Percentiles rank a stretch among this genome's conserved stretches.
Evolutionary conservation across 208 protist species (phyloP).

Genomic region (Acanthamoeba culbertsoni): DNA sequence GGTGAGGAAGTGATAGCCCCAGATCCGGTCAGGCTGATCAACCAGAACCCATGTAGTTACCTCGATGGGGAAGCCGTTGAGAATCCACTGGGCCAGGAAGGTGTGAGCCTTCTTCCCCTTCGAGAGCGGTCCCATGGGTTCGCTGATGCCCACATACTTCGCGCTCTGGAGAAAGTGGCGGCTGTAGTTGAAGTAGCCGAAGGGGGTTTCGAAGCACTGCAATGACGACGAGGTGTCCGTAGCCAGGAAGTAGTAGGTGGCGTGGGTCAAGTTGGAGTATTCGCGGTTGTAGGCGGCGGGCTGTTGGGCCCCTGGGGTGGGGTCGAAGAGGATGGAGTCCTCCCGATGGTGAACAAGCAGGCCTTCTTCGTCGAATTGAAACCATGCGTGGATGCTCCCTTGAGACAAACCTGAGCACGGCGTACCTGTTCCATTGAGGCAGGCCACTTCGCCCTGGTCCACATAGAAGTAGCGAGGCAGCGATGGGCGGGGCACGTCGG

Average conservation of each 20-base stretch:
- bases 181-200: conserved; percentile 1
- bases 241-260: not conserved
- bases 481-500: not conserved
- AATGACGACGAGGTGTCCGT: not conserved
- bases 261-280: not conserved
- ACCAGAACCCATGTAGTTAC: not conserved
- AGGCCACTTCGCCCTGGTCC: conserved; percentile 2
- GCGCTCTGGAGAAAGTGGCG: not conserved
- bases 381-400: not conserved
- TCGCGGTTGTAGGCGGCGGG: not conserved
- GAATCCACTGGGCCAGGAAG: not conserved
- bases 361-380: not conserved
- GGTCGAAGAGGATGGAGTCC: not conserved
- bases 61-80: not conserved
- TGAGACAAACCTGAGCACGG: not conserved
- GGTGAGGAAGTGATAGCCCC: conserved; percentile 14
- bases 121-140: not conserved
- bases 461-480: not conserved
- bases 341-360: not conserved
- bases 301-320: not conserved
- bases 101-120: not conserved
- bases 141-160: not conserved
- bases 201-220: not conserved
- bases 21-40: not conserved
- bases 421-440: not conserved